Evolutionary conservation across 495 filamentous ascomycete species (phyloP).

Genomic region (Cladorrhinum samala): DNA sequence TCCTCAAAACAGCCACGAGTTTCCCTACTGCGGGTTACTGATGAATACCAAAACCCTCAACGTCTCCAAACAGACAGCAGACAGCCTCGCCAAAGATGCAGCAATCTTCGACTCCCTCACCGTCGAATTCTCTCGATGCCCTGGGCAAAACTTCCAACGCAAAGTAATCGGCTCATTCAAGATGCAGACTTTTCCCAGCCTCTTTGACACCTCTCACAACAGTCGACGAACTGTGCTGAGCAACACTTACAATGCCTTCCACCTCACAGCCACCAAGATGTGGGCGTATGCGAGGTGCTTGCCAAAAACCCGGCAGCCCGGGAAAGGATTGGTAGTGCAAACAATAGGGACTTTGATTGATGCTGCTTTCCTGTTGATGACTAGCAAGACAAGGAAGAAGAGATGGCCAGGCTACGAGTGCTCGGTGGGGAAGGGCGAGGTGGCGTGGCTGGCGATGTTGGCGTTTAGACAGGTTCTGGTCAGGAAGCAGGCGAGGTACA

Average conservation of each 20-base stretch:
- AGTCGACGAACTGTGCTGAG: constrained; percentile 56
- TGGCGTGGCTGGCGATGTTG: constrained; percentile 63
- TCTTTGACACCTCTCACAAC: constrained; percentile 81
- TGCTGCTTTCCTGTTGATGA: constrained; percentile 59
- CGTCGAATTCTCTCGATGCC: constrained; percentile 61
- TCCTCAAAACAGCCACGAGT: constrained; percentile 41
- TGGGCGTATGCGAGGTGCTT: constrained; percentile 71
- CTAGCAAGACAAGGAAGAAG: constrained; percentile 43
- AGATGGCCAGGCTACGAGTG: constrained; percentile 51
- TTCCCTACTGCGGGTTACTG: constrained; percentile 81
- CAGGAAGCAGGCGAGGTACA: constrained; percentile 65
- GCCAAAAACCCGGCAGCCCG: constrained; percentile 46
- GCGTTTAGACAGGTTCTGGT: constrained; percentile 61
- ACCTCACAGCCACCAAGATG: constrained; percentile 75
- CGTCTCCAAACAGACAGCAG: constrained; percentile 40
- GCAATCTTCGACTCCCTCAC: constrained; percentile 61
- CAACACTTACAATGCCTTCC: constrained; percentile 69
- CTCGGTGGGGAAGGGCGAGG: constrained; percentile 54
- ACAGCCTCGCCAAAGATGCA: not conserved
- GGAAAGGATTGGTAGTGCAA: constrained; percentile 31
- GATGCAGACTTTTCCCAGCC: constrained; percentile 81
- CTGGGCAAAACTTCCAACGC: constrained; percentile 68
- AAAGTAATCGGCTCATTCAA: constrained; percentile 80
- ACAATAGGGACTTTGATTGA: constrained; percentile 62
- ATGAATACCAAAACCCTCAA: constrained; percentile 76